Evolutionary conservation across 2,329 filamentous ascomycete species (phyloP), one percentile per base, ranked within the genome.

Genomic region (Talaromyces sp.): DNA sequence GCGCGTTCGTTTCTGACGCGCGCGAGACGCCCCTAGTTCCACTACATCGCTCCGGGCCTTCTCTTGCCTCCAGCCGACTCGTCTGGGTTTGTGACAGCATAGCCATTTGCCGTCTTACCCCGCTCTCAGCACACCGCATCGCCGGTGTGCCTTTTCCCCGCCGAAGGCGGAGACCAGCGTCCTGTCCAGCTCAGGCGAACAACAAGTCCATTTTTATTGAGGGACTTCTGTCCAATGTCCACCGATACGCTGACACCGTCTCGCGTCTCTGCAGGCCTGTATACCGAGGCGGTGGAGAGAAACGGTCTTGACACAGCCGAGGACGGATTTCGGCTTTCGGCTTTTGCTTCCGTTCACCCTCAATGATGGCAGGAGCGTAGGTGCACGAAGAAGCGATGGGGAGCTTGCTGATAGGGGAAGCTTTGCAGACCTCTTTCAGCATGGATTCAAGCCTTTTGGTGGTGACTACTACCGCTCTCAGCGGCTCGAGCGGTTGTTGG

Each of bases 71-170:
- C 47, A 52, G 23, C 44, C 16, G 57, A 59, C 57, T 27, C 14
- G 28, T 16, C 28, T 40, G 57, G 40, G 27, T 59, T 59, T 36
- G 47, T 51, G 50, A 28, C 44, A 16, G 33, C 42, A 33, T 44
- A 59, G 31, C 34, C 33, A 27, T 59, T 59, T 28, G 52, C 27
- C 47, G 23, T 27, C 23, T 52, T 52, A 30, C 47, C 47, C 47
- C 47, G 56, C 2, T 50, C 47, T 30, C 47, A 54, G 58, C 56
- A 61, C 53, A 64, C 55, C 36, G 55, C 16, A 51, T 69, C 71
- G 56, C 68, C 70, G 50, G 65, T 73, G 58, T 67, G 64, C 34
- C 65, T 74, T 64, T 73, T 74, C 58, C 65, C 67, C 31, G 54
- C 67, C 31, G 66, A 65, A 27, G 60, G 16, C 27, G 63, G 63